Percentiles rank a stretch among this genome's conserved stretches.
phyloP scores from a whole-genome alignment of 495 filamentous ascomycete genomes.

The Aspergillus biplanus region DNA sequence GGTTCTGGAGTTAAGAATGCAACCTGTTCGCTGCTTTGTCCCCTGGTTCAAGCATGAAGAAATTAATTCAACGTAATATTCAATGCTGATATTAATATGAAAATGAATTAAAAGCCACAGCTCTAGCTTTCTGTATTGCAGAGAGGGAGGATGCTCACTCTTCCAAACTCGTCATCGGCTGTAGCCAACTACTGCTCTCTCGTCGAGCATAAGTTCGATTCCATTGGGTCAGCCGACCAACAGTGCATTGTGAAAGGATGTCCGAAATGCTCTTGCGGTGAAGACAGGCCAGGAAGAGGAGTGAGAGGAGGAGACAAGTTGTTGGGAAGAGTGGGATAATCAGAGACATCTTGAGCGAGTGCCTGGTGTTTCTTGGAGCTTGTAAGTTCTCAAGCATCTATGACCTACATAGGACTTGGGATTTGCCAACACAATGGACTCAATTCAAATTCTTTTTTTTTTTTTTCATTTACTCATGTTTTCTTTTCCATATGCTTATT shows the following conservation, averaged over 20 bases:
- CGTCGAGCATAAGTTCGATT: background rate
- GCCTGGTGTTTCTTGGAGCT: background rate
- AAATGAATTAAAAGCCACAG: background rate
- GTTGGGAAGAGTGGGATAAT: slow-evolving; percentile 21
- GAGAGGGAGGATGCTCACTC: background rate
- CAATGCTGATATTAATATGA: background rate
- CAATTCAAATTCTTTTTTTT: no score
- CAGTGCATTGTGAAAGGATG: background rate
- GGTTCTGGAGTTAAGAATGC: no score
- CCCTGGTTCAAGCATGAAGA: background rate
- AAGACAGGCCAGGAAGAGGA: slow-evolving; percentile 23
- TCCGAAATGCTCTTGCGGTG: slow-evolving; percentile 12
- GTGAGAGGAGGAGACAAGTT: slow-evolving; percentile 24
- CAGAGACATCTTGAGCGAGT: background rate
- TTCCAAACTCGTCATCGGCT: background rate
- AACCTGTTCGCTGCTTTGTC: background rate
- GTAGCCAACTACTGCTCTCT: background rate
- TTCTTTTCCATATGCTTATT: no score
- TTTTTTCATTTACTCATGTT: no score
- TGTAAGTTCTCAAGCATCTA: background rate
- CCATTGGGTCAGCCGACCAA: slow-evolving; percentile 3
- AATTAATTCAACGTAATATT: background rate
- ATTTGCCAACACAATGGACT: no score
- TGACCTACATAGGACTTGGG: no score
- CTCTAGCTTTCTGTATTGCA: background rate